phyloP scores from a whole-genome alignment of 139 green algal species.

The Raphidocelis subcapitata region DNA sequence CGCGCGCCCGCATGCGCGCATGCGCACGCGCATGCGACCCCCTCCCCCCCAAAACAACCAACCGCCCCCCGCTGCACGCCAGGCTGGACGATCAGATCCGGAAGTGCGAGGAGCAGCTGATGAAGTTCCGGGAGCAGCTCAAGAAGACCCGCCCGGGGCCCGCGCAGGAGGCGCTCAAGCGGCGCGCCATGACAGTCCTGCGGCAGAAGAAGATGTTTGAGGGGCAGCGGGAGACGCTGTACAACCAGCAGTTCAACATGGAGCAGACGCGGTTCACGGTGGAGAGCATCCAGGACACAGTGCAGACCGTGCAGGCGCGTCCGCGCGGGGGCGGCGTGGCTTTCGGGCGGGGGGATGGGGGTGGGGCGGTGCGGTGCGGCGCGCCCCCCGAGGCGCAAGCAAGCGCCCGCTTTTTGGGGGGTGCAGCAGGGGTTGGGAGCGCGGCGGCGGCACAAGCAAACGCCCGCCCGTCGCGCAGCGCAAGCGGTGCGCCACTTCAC shows the following conservation, averaged over 20 bases:
- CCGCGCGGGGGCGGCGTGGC: constrained; percentile 32
- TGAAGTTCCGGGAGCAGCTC: constrained; percentile 85
- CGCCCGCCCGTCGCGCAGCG: too few relatives aligned
- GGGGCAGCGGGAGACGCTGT: constrained; percentile 91
- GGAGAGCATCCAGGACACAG: constrained; percentile 66
- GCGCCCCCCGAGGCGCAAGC: too few relatives aligned
- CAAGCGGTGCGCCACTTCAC: neutral
- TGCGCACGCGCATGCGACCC: neutral
- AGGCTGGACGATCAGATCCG: constrained; percentile 94
- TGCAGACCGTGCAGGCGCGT: constrained; percentile 50
- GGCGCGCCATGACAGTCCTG: constrained; percentile 84
- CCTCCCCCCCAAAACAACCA: neutral
- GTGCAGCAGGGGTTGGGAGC: too few relatives aligned
- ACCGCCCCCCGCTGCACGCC: neutral
- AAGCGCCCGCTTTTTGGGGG: too few relatives aligned
- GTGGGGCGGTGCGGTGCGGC: too few relatives aligned
- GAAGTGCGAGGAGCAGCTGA: constrained; percentile 92
- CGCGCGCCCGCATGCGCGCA: neutral
- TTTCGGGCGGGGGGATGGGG: too few relatives aligned
- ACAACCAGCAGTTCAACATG: constrained; percentile 95
- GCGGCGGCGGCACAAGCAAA: too few relatives aligned
- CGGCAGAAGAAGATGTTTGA: constrained; percentile 97
- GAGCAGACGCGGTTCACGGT: constrained; percentile 84
- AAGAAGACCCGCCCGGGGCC: constrained; percentile 80
- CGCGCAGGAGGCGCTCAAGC: constrained; percentile 90